Evolutionary conservation across 345 rosid species (phyloP), one percentile per base, ranked within the genome.

Genomic region (Moringa oleifera): DNA sequence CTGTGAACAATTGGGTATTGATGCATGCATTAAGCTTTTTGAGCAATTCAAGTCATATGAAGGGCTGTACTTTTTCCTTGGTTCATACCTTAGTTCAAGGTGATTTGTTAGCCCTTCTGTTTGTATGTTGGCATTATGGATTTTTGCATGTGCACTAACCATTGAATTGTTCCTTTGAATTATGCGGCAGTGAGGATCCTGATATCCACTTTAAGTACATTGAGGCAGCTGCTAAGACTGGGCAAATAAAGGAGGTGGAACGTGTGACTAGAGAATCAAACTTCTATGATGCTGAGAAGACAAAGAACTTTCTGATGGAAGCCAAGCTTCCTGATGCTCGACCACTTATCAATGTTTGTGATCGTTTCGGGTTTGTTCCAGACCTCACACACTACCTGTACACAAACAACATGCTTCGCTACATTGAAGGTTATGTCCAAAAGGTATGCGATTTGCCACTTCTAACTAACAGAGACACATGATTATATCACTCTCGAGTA

Each of bases 241-340:
- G 95, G 54, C 89, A 95, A 69, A 82, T 95, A 74, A 95, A 95
- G 78, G 99, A 95, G 82, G 99, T 95, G 68, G 99, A 95, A 80
- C 99, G 97, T 18, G 99, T 95, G 61, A 91, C 97, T 49, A 86
- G 99, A 69, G 99, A 95, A 67, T 91, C 99, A 19, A 91, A 87
- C 61, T 91, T 89, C 67, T 95, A 91, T 73, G 97, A 95, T 62
- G 81, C 99, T 61, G 96, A 91, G 74, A 95, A 95, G 86, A 83
- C 96, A 0, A 95, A 91, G 76, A 95, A 91, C 81, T 95, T 95
- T 70, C 72, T 95, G 69, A 95, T 91, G 99, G 97, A 95, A 81
- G 93, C 95, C 71, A 89, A 95, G 72, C 97, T 95, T 75, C 97
- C 99, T 49, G 99, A 95, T 85, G 97, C 97, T n/a, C 82, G 98